A percentile compares a stretch with the other conserved stretches of the same genome.
Evolutionary conservation across 805 yeast species (phyloP).

Genomic region (Cyberlindnera suaveolens): DNA sequence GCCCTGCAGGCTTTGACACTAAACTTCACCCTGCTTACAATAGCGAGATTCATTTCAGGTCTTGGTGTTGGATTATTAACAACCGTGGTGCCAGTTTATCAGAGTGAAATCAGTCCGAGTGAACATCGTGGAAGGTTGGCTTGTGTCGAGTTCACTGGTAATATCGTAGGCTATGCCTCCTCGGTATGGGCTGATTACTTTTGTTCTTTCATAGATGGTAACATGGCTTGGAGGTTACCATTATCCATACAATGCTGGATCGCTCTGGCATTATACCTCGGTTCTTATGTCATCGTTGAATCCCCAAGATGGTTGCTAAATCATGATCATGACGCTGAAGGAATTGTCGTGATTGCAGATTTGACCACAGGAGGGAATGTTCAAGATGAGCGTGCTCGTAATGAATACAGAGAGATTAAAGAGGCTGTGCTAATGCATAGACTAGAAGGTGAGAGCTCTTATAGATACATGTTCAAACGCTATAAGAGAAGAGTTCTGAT

Average conservation of each 20-base stretch:
- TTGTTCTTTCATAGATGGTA: conserved; percentile 57
- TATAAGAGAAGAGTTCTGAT: conserved; percentile 75
- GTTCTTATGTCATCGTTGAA: conserved; percentile 77
- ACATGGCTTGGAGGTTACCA: conserved; percentile 75
- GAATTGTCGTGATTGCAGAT: conserved; percentile 78
- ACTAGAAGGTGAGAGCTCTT: conserved; percentile 73
- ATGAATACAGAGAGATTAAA: conserved; percentile 75
- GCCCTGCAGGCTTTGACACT: conserved; percentile 57
- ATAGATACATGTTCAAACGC: conserved; percentile 66
- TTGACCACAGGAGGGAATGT: conserved; percentile 75
- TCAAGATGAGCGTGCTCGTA: conserved; percentile 59
- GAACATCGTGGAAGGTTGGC: conserved; percentile 81
- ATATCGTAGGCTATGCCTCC: conserved; percentile 71
- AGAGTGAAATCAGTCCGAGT: conserved; percentile 83
- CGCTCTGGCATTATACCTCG: conserved; percentile 60
- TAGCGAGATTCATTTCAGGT: conserved; percentile 76
- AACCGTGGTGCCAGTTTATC: conserved; percentile 82
- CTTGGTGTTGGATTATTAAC: conserved; percentile 83
- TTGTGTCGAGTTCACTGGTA: conserved; percentile 84
- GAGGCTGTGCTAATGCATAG: conserved; percentile 71
- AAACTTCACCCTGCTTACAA: conserved; percentile 49
- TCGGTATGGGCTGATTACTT: conserved; percentile 86
- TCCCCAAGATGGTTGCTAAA: conserved; percentile 88
- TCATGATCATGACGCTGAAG: conserved; percentile 75
- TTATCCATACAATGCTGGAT: conserved; percentile 68